Evolutionary conservation across 352 stramenopile species (phyloP), one percentile per base, ranked within the genome.

Genomic region (Blastocystis sp.): DNA sequence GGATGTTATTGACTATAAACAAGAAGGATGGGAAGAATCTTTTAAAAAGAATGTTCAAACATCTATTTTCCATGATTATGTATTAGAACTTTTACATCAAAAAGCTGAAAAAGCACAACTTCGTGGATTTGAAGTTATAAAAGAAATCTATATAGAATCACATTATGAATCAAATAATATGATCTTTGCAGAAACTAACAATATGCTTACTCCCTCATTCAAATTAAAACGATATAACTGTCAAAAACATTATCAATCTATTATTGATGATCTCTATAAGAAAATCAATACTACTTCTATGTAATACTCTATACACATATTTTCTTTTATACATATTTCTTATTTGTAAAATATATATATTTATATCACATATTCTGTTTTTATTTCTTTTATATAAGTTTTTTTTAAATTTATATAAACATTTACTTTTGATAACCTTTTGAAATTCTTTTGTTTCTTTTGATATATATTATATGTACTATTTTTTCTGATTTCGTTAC

Each of bases 171-270:
- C 46, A 25, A 57, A 66, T 31, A 33, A 54, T 21, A 43, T 67
- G 21, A 65, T 73, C n/a, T 83, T 80, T 52, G 75, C 66, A 4
- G 59, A 74, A n/a, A 73, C 80, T 44, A 82, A 81, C 59, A 67
- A 75, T 18, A 57, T 80, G 19, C 59, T 80, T 45, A 83, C 78
- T 21, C 78, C 78, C 1, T 83, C 78, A 4, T 83, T 82, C 70
- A 84, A 84, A 64, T 71, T 80, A 49, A 83, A 82, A 68, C 71
- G 78, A 0, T 70, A 72, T 16, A 47, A 75, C 19, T 69, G 80
- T 11, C 67, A 72, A 18, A 68, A 79, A 32, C 54, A 64, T 16
- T 82, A 82, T 47, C 5, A 68, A 19, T 31, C 71, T 5, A 46
- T 78, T 39, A 79, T 84, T 24, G 69, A 78, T 13, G 49, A 33